Percentiles rank a stretch among this genome's conserved stretches.
Evolutionary conservation across 1,284 basidiomycete species (phyloP).

Genomic region (Anthracocystis walkeri): DNA sequence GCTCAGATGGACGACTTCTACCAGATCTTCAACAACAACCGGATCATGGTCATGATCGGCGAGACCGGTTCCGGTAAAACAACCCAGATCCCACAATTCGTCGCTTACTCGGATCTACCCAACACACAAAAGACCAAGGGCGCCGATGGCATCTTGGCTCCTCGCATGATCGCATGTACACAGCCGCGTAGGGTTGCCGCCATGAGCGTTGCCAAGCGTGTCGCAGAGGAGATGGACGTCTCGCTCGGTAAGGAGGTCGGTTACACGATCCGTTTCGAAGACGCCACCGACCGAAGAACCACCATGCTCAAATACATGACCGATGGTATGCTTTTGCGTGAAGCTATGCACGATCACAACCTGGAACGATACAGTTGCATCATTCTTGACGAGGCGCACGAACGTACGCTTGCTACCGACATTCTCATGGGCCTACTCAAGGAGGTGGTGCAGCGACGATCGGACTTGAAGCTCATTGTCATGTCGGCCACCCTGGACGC

Average conservation of each 20-base stretch:
- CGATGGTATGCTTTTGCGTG: conserved; percentile 93
- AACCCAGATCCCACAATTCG: conserved; percentile 98
- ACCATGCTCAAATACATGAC: conserved; percentile 83
- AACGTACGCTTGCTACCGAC: conserved; percentile 96
- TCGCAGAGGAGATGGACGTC: conserved; percentile 98
- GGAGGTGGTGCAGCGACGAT: conserved; percentile 81
- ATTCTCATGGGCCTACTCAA: conserved; percentile 93
- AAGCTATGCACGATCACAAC: conserved; percentile 95
- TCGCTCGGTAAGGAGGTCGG: conserved; percentile 93
- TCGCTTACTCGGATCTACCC: conserved; percentile 90
- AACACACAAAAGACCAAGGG: conserved; percentile 72
- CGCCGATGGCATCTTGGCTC: conserved; percentile 72
- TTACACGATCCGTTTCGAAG: conserved; percentile 98
- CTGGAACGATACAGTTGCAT: conserved; percentile 93
- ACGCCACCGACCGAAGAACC: conserved; percentile 78
- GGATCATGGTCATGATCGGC: conserved; percentile 95
- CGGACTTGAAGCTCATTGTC: conserved; percentile 95
- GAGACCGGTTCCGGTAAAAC: conserved; percentile 99
- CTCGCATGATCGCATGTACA: conserved; percentile 94
- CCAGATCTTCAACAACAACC: conserved; percentile 85
- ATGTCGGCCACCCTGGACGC: conserved; percentile 99
- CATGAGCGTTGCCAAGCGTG: conserved; percentile 97
- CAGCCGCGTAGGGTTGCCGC: conserved; percentile 97
- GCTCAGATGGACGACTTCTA: conserved; percentile 93
- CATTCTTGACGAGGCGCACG: conserved; percentile 98